Evolutionary conservation across 1,139 yeast species (phyloP), one percentile per base, ranked within the genome.

Genomic region (Ogataea hybrid): DNA sequence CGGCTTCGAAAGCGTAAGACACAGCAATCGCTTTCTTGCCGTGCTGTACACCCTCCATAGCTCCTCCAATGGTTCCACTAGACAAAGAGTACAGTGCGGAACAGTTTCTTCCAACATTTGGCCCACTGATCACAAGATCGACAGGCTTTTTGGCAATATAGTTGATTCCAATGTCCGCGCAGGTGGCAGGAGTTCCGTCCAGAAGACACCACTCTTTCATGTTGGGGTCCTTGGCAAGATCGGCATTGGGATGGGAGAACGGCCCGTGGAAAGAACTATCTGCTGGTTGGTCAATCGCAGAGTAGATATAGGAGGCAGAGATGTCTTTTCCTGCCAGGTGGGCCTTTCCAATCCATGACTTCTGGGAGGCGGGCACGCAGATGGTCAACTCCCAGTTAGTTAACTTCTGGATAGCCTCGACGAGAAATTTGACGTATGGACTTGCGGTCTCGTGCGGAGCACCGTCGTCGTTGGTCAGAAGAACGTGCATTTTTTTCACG

Each of bases 291-390:
- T 67, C 46, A 46, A 78, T 53, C 57, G 71, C 63, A 20, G 85
- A 75, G 56, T 81, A 84, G 16, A 85, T 70, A 58, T 81, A 90
- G 9, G 78, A 70, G 3, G 92, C 80, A 2, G 80, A 69, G 39
- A 90, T 71, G 30, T 81, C 77, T 55, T 81, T 77, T 16, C 95
- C 97, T 3, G 96, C 95, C 60, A 90, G 81, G 66, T 90, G 97
- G 10, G 98, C 97, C 63, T 92, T 92, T 29, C 96, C 96, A 46
- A 89, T 90, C 98, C 98, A 92, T 9, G 97, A 89, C 54, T 95
- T 70, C 55, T 81, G 87, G 42, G 77, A 79, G 51, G 80, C 73
- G 11, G 97, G 97, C 5, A 92, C 83, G 23, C 84, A 90, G 21
- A 92, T 80, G 12, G 92, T 83, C 23, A 92, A 65, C 30, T 84